Evolutionary conservation across 2,329 filamentous ascomycete species (phyloP).

Genomic region (Calonectria multiphialidica): DNA sequence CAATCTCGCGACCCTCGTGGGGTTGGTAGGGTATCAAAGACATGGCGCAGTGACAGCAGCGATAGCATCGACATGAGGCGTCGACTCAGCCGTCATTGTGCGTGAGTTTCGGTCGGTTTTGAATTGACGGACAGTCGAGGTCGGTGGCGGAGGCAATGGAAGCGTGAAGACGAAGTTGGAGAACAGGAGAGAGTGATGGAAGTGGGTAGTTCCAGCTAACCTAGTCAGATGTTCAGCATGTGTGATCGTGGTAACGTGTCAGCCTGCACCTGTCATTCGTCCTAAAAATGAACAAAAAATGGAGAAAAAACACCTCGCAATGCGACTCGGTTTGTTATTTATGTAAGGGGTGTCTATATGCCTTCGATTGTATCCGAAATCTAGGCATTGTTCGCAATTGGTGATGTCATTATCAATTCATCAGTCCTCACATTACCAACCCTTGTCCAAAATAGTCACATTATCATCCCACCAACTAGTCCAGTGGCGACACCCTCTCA

Average conservation of each 20-base stretch:
- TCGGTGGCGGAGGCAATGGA: not conserved
- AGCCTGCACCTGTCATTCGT: not conserved
- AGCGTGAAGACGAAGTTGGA: constrained; percentile 6
- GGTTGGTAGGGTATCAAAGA: constrained; percentile 83
- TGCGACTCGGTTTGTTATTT: not conserved
- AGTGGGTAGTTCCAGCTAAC: not conserved
- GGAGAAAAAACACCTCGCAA: not conserved
- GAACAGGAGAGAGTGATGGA: not conserved
- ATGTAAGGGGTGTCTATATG: too few relatives aligned
- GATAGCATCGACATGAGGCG: constrained; percentile 32
- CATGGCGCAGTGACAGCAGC: constrained; percentile 50
- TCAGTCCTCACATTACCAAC: not conserved
- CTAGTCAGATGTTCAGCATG: constrained; percentile 13
- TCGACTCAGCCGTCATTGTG: constrained; percentile 41
- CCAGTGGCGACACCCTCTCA: not conserved
- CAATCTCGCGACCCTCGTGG: constrained; percentile 81
- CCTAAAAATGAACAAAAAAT: not conserved
- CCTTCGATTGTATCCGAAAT: not conserved
- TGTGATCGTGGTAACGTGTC: not conserved
- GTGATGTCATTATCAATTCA: not conserved
- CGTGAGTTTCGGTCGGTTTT: not conserved
- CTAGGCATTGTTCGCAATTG: not conserved
- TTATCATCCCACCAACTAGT: not conserved
- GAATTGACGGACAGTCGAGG: not conserved
- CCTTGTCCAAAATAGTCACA: not conserved